Evolutionary conservation across 345 rosid species (phyloP), one percentile per base, ranked within the genome.

Genomic region (Moringa oleifera): DNA sequence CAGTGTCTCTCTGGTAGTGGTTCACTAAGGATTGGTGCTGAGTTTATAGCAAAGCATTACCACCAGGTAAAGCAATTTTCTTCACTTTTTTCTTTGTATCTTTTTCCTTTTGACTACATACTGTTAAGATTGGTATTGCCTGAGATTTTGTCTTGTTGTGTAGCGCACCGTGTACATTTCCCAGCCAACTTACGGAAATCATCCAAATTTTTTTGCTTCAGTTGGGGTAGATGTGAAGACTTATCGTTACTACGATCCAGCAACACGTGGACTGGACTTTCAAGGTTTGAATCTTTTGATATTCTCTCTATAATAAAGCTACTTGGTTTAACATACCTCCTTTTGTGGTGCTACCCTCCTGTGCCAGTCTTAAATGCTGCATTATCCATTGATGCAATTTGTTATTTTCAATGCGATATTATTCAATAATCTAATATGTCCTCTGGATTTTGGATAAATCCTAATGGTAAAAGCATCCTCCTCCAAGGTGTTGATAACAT

Each of bases 1-100:
- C 95, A 87, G 74, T 81, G 91, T 71, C 80, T 90, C 84, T 90
- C 97, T 53, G 97, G 97, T 58, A 90, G 95, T 13, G 97, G 97
- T 63, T 87, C 97, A 4, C 58, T 90, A 58, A 82, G 97, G 74
- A 95, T 90, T 73, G 97, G 97, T n/a, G 95, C 80, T 50, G 97
- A 90, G 67, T 90, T 90, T 80, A 70, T 90, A 67, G 97, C 90
- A 1, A 81, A 65, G 66, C 95, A 90, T 65, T 83, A 88, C 73
- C 92, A 79, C 63, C 89, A 88, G 75, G 92, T 90, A 65, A 61
- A 37, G 1, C 24, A 0, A 28, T 21, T 31, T 9, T 51, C 23
- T 28, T 20, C 52, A 16, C 20, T 41, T 52, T 45, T 1, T 1
- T 23, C n/a, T 23, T 51, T 55, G 18, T 28, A 1, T 53, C 0